phyloP scores from a whole-genome alignment of 352 stramenopile species.

The Phytophthora aleatoria region DNA sequence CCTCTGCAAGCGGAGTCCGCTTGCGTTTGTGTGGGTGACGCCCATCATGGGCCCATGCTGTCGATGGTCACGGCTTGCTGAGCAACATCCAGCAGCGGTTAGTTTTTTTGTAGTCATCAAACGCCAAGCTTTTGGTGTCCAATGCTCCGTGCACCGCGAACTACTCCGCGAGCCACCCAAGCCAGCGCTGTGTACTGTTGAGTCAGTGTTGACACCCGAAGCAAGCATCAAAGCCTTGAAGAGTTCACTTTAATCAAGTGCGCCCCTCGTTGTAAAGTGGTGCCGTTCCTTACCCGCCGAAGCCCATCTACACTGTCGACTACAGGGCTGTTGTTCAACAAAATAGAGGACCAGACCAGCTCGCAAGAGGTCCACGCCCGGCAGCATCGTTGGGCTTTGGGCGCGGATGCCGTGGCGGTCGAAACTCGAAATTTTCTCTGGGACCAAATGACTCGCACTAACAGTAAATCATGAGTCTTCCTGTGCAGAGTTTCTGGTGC shows the following conservation, averaged over 20 bases:
- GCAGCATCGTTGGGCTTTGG: constrained; percentile 1
- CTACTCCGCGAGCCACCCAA: no score
- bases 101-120: neutral
- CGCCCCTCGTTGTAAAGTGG: neutral
- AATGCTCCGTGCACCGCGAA: no score
- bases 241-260: neutral
- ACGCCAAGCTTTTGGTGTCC: no score
- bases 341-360: neutral
- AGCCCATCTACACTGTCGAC: neutral
- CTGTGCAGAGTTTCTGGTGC: neutral
- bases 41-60: neutral
- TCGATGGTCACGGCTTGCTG: constrained; percentile 18
- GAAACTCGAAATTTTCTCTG: constrained; percentile 17
- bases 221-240: neutral
- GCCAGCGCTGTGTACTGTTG: no score
- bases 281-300: constrained; percentile 5
- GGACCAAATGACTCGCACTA: neutral
- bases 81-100: constrained; percentile 24
- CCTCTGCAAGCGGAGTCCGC: constrained; percentile 1
- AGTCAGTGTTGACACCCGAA: no score
- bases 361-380: constrained; percentile 3
- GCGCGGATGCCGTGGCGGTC: neutral
- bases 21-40: constrained; percentile 19
- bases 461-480: no score
- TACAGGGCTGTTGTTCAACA: constrained; percentile 9